Percentiles rank a stretch among this genome's conserved stretches.
phyloP scores from a whole-genome alignment of 306 rosid species.

The Vachellia pachyceras region DNA sequence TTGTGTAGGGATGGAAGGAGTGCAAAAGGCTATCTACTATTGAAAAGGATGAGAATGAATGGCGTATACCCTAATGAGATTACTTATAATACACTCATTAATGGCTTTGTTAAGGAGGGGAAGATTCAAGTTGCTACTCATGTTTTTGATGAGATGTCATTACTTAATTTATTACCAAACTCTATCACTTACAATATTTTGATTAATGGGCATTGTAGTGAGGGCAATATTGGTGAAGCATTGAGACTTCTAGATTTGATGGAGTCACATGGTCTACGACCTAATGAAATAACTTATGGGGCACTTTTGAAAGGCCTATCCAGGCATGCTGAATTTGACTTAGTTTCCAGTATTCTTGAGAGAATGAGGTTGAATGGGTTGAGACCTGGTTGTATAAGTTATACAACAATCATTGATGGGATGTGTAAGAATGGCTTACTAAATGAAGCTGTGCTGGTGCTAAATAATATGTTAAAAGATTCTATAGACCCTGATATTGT shows the following conservation, averaged over 20 bases:
- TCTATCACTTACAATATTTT: slow-evolving; percentile 64
- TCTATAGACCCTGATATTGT: slow-evolving; percentile 59
- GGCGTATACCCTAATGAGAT: slow-evolving; percentile 63
- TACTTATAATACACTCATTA: slow-evolving; percentile 72
- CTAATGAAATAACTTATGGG: slow-evolving; percentile 68
- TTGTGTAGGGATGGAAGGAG: slow-evolving; percentile 70
- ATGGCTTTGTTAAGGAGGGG: slow-evolving; percentile 83
- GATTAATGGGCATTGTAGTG: slow-evolving; percentile 60
- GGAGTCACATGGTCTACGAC: slow-evolving; percentile 58
- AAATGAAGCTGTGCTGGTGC: slow-evolving; percentile 62
- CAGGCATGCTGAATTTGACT: slow-evolving; percentile 61
- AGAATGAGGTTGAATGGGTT: slow-evolving; percentile 58
- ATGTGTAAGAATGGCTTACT: slow-evolving; percentile 70
- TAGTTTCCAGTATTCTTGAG: slow-evolving; percentile 55
- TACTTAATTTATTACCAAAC: slow-evolving; percentile 58
- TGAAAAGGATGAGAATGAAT: slow-evolving; percentile 76
- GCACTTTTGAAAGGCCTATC: slow-evolving; percentile 64
- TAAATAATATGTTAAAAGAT: slow-evolving; percentile 54
- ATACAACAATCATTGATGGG: slow-evolving; percentile 70
- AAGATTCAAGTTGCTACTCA: slow-evolving; percentile 66
- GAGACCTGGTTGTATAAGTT: slow-evolving; percentile 48
- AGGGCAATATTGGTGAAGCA: slow-evolving; percentile 56
- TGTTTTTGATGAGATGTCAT: slow-evolving; percentile 68
- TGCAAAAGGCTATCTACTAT: slow-evolving; percentile 70
- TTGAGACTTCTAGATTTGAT: slow-evolving; percentile 65